Percentiles rank a stretch among this genome's conserved stretches.
Evolutionary conservation across 1,284 basidiomycete genomes (phyloP).

Genomic region (Leccinum huronense): DNA sequence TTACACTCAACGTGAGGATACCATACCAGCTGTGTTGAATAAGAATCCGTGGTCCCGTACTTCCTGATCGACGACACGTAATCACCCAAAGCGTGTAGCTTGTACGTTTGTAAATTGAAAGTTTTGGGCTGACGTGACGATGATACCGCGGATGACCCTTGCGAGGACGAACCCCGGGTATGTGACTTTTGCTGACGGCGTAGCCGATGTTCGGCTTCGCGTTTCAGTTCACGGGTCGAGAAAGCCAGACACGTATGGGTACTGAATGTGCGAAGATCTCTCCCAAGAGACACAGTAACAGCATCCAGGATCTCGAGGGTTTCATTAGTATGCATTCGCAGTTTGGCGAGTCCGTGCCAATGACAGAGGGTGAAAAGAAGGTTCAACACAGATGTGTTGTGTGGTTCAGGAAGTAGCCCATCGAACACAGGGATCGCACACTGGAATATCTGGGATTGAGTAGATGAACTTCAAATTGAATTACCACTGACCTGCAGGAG

Average conservation of each 20-base stretch:
- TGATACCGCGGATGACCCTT: neutral
- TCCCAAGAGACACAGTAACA: constrained; percentile 1
- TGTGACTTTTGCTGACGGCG: neutral
- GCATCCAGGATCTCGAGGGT: constrained; percentile 5
- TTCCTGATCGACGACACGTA: constrained; percentile 14
- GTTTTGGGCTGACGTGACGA: constrained; percentile 6
- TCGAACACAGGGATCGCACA: constrained; percentile 29
- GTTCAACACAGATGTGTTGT: constrained; percentile 15
- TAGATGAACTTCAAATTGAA: neutral
- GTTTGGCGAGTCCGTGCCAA: constrained; percentile 16
- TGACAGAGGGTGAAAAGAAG: constrained; percentile 11
- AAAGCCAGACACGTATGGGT: constrained; percentile 4
- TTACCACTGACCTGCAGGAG: constrained; percentile 9
- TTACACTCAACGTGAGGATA: neutral
- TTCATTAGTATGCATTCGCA: neutral
- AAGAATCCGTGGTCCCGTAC: constrained; percentile 22
- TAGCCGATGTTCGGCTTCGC: constrained; percentile 1
- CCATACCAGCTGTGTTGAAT: constrained; percentile 10
- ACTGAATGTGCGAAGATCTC: neutral
- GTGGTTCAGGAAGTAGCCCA: constrained; percentile 6
- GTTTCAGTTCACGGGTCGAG: constrained; percentile 1
- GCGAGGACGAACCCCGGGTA: neutral
- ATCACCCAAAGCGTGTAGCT: constrained; percentile 27
- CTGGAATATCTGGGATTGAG: constrained; percentile 4
- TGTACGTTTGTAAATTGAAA: constrained; percentile 27